Conservation (phyloP, 768 basidiomycete genomes). For the Favolaschia claudopus region DNA sequence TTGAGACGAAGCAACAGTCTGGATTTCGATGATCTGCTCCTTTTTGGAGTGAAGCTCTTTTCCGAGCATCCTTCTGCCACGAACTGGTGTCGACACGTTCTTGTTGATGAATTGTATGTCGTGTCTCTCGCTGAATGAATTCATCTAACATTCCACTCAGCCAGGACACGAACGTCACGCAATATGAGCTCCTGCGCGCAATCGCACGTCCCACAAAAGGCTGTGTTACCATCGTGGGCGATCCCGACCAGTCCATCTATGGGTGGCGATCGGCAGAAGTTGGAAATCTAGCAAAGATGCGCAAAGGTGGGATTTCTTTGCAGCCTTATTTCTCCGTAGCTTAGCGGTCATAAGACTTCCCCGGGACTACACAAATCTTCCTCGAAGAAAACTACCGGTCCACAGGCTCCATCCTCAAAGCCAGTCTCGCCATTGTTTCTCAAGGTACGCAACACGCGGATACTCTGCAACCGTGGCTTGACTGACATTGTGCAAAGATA, state of each 20-base stretch:
- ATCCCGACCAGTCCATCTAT: constrained; percentile 86
- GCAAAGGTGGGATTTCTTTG: constrained; percentile 50
- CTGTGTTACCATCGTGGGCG: constrained; percentile 84
- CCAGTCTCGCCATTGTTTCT: constrained; percentile 79
- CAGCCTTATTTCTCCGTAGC: neutral
- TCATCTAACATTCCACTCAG: constrained; percentile 37
- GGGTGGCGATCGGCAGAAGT: constrained; percentile 83
- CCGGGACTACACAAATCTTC: constrained; percentile 68
- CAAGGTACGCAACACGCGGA: constrained; percentile 70
- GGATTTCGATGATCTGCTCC: constrained; percentile 88
- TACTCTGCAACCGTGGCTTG: neutral
- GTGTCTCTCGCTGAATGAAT: neutral
- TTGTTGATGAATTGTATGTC: constrained; percentile 85
- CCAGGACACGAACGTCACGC: constrained; percentile 83
- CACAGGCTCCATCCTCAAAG: constrained; percentile 74
- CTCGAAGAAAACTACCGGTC: constrained; percentile 91
- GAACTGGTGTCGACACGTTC: constrained; percentile 69
- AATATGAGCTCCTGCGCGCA: constrained; percentile 80
- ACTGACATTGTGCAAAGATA: constrained; percentile 54
- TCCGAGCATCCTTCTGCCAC: constrained; percentile 53
- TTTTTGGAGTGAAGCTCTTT: constrained; percentile 77
- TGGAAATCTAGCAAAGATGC: constrained; percentile 78
- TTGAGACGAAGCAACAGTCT: constrained; percentile 72
- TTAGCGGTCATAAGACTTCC: constrained; percentile 59
- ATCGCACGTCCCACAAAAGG: constrained; percentile 56